phyloP scores from a whole-genome alignment of 2,329 filamentous ascomycete genomes.

The Immersiporthe knoxdaviesiana region DNA sequence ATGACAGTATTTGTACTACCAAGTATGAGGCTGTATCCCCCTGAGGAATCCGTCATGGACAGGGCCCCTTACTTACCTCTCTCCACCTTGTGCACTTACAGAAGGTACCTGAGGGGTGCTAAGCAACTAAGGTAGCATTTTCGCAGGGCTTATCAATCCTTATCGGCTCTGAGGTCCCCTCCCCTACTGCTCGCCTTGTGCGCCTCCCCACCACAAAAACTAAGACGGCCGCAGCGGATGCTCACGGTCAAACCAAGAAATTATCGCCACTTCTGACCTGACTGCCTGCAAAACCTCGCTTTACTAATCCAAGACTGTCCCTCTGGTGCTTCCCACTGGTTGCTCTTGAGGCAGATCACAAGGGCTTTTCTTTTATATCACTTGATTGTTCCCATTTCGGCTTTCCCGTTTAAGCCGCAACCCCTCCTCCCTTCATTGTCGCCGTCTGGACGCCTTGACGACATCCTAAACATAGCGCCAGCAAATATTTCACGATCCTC shows the following conservation, averaged over 20 bases:
- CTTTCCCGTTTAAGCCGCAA: not conserved
- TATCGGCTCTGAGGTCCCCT: slow-evolving; percentile 14
- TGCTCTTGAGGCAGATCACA: not conserved
- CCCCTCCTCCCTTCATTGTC: slow-evolving; percentile 15
- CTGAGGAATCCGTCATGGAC: not conserved
- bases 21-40: not conserved
- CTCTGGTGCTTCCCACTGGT: not conserved
- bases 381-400: not conserved
- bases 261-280: slow-evolving; percentile 25
- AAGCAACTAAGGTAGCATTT: not conserved
- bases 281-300: slow-evolving; percentile 6
- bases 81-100: not conserved
- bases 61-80: not conserved
- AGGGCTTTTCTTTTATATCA: not conserved
- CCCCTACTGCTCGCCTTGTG: not conserved
- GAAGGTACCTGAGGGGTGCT: not conserved
- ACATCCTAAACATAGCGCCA: not conserved
- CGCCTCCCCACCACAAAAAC: slow-evolving; percentile 27
- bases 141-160: slow-evolving; percentile 23
- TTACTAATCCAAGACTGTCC: slow-evolving; percentile 23
- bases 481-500: not conserved
- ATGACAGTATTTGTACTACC: too few relatives aligned
- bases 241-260: slow-evolving; percentile 16
- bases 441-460: not conserved
- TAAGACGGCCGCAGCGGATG: slow-evolving; percentile 8